phyloP scores from a whole-genome alignment of 1,284 basidiomycete genomes.

The Moesziomyces parantarcticus region DNA sequence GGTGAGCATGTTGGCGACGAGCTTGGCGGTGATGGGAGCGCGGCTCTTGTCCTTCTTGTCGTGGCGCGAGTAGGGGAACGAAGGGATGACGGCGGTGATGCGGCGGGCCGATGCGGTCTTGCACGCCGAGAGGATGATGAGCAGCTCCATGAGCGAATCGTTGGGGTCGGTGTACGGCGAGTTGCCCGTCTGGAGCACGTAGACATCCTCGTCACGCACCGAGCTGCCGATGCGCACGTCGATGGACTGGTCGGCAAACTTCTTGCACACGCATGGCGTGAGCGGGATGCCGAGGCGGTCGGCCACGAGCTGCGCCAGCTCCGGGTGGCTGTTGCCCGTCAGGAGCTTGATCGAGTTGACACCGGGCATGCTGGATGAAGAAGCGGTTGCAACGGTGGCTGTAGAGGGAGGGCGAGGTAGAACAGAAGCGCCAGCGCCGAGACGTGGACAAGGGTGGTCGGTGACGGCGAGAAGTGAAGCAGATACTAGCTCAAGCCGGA shows the following conservation, averaged over 20 bases:
- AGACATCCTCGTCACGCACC: constrained; percentile 83
- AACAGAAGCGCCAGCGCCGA: constrained; percentile 1
- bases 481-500: neutral
- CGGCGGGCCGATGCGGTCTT: constrained; percentile 95
- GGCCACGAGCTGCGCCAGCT: constrained; percentile 92
- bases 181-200: constrained; percentile 65
- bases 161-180: constrained; percentile 64
- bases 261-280: constrained; percentile 89
- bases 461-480: neutral
- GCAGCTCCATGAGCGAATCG: constrained; percentile 73
- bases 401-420: neutral
- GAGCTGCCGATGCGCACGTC: constrained; percentile 77
- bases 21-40: constrained; percentile 97
- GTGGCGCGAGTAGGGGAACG: constrained; percentile 95
- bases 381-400: neutral
- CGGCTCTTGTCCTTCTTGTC: constrained; percentile 98
- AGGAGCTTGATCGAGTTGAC: constrained; percentile 83
- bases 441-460: neutral
- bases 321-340: constrained; percentile 96
- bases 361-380: constrained; percentile 50
- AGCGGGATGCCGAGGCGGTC: constrained; percentile 91
- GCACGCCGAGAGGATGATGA: constrained; percentile 91
- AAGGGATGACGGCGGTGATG: constrained; percentile 97
- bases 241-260: constrained; percentile 90
- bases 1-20: constrained; percentile 95